Base-by-base conservation (phyloP, 1,284 basidiomycete species). In the Mrakiaceae sp. region DNA sequence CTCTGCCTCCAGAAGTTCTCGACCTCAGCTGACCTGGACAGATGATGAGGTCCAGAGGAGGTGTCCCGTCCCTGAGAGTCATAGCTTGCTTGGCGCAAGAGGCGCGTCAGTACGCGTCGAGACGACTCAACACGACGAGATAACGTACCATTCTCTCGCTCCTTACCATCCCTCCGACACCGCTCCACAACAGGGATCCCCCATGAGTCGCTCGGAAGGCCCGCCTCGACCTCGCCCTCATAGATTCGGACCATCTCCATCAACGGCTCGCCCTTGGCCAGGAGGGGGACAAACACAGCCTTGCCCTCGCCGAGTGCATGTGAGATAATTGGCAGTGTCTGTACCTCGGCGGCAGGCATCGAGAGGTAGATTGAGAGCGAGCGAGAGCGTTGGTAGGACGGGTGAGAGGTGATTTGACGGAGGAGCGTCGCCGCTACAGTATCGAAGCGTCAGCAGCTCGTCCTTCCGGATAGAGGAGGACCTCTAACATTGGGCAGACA, bases 161-260 rank as follows among this genome's bases (percentile, higher is more conserved):
- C 50, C 0, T n/a, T 7, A 4, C 50, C 57, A 6, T 58, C 60
- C 16, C 27, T 27, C 48, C 50, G 4, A 3, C 51, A 40, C 16
- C 55, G 39, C 14, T 56, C 60, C 3, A 66, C 55, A 2, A 66
- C 60, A 2, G 64, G 64, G 52, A 66, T 66, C 42, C 64, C 64
- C 64, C 64, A 66, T 16, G n/a, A 39, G 50, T 66, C 64, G 7
- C 64, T 46, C 39, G 58, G 43, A 63, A 70, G 39, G 1, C 58
- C 64, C 67, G 69, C 58, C 51, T 68, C 42, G 53, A 68, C 27
- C 44, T 69, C 58, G 40, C 63, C 56, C 12, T 62, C 56, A 27
- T 64, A 64, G 0, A 66, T 44, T 8, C 64, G 47, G 42, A 66
- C 60, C 64, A 66, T 66, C 56, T 48, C 53, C 64, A 66, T 66